A percentile compares a stretch with the other conserved stretches of the same genome.
Evolutionary conservation across 2,329 filamentous ascomycete genomes (phyloP).

Genomic region (Ploettnerulaceae sp.): DNA sequence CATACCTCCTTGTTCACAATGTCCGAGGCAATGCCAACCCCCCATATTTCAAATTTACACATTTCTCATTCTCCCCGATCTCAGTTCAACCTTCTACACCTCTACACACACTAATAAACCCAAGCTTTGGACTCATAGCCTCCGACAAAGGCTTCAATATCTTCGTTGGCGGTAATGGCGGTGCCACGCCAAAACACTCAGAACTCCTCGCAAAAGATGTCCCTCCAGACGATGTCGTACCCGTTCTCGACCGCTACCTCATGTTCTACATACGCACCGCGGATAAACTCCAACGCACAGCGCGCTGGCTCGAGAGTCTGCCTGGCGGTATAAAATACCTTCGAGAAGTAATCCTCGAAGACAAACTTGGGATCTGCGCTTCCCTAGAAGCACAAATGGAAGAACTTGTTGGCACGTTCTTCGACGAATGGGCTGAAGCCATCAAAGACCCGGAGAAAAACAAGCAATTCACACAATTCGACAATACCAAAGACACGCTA

Average conservation of each 20-base stretch:
- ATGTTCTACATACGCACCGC: conserved; percentile 93
- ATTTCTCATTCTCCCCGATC: too few species aligned
- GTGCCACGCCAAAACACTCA: conserved; percentile 75
- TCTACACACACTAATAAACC: too few species aligned
- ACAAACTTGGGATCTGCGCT: conserved; percentile 79
- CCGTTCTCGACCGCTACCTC: conserved; percentile 82
- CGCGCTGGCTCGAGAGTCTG: conserved; percentile 78
- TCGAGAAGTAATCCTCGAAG: conserved; percentile 74
- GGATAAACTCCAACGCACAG: conserved; percentile 84
- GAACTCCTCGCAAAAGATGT: conserved; percentile 85
- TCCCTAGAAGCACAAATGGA: conserved; percentile 86
- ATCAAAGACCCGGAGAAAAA: conserved; percentile 63
- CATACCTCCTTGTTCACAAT: too few species aligned
- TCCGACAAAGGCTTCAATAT: conserved; percentile 93
- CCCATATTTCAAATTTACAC: too few species aligned
- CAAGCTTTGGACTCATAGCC: conserved; percentile 80
- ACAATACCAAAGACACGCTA: conserved; percentile 69
- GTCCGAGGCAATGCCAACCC: background rate
- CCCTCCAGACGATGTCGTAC: conserved; percentile 72
- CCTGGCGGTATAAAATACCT: conserved; percentile 83
- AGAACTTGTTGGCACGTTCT: conserved; percentile 75
- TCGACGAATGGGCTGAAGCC: conserved; percentile 88
- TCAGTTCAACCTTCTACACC: too few species aligned
- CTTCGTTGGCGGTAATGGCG: conserved; percentile 85
- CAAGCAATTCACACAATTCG: conserved; percentile 74